Conservation (phyloP, 106 monocot species). For the Chionographis japonica region DNA sequence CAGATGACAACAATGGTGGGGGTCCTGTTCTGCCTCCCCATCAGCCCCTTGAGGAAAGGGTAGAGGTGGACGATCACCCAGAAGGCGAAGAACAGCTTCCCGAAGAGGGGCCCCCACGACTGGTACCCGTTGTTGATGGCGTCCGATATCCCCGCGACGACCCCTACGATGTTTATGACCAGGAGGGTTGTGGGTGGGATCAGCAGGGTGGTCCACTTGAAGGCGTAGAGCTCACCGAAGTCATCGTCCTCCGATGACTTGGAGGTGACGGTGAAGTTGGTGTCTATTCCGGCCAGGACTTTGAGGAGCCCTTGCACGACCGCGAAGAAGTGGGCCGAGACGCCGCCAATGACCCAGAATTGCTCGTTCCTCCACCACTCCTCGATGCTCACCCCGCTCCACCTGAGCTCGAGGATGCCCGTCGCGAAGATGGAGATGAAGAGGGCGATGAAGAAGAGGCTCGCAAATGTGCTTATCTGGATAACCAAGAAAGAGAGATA, state of each 20-base stretch:
- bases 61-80: slow-evolving; percentile 94
- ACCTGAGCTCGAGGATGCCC: slow-evolving; percentile 62
- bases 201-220: slow-evolving; percentile 89
- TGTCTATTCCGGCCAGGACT: slow-evolving; percentile 64
- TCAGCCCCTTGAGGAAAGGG: slow-evolving; percentile 90
- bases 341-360: slow-evolving; percentile 86
- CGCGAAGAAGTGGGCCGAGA: slow-evolving; percentile 67
- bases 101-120: slow-evolving; percentile 84
- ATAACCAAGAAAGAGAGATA: not conserved
- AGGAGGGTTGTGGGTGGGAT: slow-evolving; percentile 83
- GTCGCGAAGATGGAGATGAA: slow-evolving; percentile 78
- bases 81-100: slow-evolving; percentile 83
- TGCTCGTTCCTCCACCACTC: slow-evolving; percentile 87
- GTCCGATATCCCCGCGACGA: slow-evolving; percentile 78
- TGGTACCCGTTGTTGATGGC: slow-evolving; percentile 80
- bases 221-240: slow-evolving; percentile 72
- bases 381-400: slow-evolving; percentile 87
- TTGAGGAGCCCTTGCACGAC: slow-evolving; percentile 77
- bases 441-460: slow-evolving; percentile 73
- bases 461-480: slow-evolving; percentile 76
- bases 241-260: slow-evolving; percentile 67
- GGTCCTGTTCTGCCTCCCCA: slow-evolving; percentile 88
- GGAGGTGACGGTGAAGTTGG: slow-evolving; percentile 73
- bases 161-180: slow-evolving; percentile 71
- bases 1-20: slow-evolving; percentile 90